Percentiles rank a stretch among this genome's conserved stretches.
These are phyloP conservation scores for Dendrobium catenatum DNA, from an alignment of 106 monocot species.

Conservation along the genomic window DNA sequence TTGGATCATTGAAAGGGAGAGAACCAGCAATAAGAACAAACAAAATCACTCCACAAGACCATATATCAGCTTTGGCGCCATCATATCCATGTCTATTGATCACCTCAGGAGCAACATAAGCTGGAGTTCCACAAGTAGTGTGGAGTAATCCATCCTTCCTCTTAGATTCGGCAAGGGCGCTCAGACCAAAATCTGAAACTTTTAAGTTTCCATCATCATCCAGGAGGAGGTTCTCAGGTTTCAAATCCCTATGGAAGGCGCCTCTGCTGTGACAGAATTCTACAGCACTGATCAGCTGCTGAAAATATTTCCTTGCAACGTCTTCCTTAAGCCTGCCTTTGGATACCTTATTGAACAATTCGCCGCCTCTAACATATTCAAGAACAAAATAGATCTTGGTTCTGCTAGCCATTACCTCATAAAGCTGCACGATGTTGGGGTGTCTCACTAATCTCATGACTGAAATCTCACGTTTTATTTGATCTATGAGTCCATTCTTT, in stretches of 20 bases:
- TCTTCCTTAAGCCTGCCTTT: constrained; percentile 38
- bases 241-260: constrained; percentile 45
- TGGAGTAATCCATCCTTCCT: constrained; percentile 30
- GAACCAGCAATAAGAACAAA: constrained; percentile 24
- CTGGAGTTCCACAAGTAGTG: constrained; percentile 44
- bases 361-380: constrained; percentile 34
- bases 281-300: constrained; percentile 33
- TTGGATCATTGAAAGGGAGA: constrained; percentile 36
- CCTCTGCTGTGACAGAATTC: constrained; percentile 42
- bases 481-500: constrained; percentile 33
- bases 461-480: constrained; percentile 44
- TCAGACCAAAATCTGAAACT: constrained; percentile 47
- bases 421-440: constrained; percentile 30
- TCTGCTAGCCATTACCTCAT: constrained; percentile 45
- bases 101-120: constrained; percentile 53
- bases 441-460: constrained; percentile 35
- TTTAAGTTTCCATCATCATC: constrained; percentile 40
- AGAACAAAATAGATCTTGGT: constrained; percentile 39
- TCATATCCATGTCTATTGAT: constrained; percentile 36
- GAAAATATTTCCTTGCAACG: constrained; percentile 29
- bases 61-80: constrained; percentile 39
- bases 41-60: constrained; percentile 26
- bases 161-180: constrained; percentile 24
- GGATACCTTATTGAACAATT: constrained; percentile 27
- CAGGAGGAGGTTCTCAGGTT: constrained; percentile 44